These are phyloP conservation scores for Dendrocalamus sinicus DNA, from an alignment of 176 grass and related monocot species.

Conservation along the genomic window DNA sequence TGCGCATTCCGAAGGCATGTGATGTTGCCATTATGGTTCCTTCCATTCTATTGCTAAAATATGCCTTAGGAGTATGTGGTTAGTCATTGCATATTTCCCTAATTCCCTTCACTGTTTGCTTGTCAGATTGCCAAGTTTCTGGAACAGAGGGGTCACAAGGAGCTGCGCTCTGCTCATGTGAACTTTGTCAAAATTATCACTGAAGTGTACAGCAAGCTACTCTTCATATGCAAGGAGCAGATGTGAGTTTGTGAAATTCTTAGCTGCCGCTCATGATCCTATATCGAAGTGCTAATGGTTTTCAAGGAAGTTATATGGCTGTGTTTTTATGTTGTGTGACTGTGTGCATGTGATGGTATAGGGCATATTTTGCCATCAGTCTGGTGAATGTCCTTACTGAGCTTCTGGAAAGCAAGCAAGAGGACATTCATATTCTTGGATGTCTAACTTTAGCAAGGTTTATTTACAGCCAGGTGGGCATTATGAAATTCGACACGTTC, in stretches of 20 bases:
- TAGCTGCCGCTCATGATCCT: constrained; percentile 3
- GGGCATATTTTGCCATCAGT: constrained; percentile 96
- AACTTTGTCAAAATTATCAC: constrained; percentile 91
- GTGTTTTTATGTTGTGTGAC: constrained; percentile 27
- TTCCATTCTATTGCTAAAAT: background rate
- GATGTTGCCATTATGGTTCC: constrained; percentile 32
- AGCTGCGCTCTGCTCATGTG: constrained; percentile 73
- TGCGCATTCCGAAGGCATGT: constrained; percentile 88
- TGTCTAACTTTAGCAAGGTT: constrained; percentile 93
- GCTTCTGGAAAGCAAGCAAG: constrained; percentile 92
- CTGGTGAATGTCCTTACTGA: constrained; percentile 85
- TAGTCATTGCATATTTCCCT: constrained; percentile 21
- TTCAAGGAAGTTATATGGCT: background rate
- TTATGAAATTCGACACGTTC: background rate
- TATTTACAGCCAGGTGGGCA: constrained; percentile 80
- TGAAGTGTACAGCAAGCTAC: constrained; percentile 89
- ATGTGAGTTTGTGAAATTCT: constrained; percentile 70
- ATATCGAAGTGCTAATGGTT: constrained; percentile 21
- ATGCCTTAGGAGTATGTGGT: constrained; percentile 14
- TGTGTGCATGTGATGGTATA: constrained; percentile 52
- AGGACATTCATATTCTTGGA: constrained; percentile 81
- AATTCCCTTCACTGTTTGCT: constrained; percentile 26
- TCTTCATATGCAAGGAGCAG: constrained; percentile 92
- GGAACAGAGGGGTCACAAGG: constrained; percentile 86
- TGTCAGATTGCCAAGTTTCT: constrained; percentile 91